Base-by-base conservation (phyloP, 331 rosid genomes). In the Quercus tomentella region DNA sequence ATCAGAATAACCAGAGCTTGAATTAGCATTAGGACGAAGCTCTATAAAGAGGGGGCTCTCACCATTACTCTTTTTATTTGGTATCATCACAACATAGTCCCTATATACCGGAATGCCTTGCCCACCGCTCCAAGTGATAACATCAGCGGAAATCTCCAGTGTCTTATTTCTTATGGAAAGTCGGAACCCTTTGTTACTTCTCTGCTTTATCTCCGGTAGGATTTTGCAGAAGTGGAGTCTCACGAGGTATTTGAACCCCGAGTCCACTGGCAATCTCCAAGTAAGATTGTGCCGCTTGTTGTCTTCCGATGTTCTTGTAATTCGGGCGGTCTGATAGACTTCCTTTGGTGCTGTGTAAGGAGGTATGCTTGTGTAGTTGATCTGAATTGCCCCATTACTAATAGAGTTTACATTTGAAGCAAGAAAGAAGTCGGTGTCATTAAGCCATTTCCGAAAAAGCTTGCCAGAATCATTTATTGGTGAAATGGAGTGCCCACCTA, bases 191-290 rank as follows among this genome's bases (percentile, higher is more conserved):
- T 86, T 70, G 0, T 70, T 63, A 5, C 56, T 1, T 0, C 2
- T 0, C 0, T 0, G 0, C 0, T 0, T 21, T 2, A 86, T 56
- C 0, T 5, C 0, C 0, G 28, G n/a, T 1, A 81, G 12, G 22
- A 89, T 76, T 76, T 88, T 86, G 26, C 92, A 93, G 25, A 89
- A 89, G 23, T 91, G 97, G 9, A 91, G 87, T 16, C 97, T 76
- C 14, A 89, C 2, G 76, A 91, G 56, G 84, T 91, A 91, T 41
- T 0, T 3, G 70, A 91, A 91, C 3, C 85, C 82, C 18, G 77
- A 1, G 78, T 91, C 88, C 9, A 91, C 74, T 0, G 82, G 77
- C 14, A 87, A 89, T 6, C 23, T 76, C 95, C 95, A 91, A 1
- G 89, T 91, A 12, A 91, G 57, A 17, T 86, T 80, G 9, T 3